Conservation (phyloP, 768 basidiomycete genomes). For the Cystofilobasidium capitatum region DNA sequence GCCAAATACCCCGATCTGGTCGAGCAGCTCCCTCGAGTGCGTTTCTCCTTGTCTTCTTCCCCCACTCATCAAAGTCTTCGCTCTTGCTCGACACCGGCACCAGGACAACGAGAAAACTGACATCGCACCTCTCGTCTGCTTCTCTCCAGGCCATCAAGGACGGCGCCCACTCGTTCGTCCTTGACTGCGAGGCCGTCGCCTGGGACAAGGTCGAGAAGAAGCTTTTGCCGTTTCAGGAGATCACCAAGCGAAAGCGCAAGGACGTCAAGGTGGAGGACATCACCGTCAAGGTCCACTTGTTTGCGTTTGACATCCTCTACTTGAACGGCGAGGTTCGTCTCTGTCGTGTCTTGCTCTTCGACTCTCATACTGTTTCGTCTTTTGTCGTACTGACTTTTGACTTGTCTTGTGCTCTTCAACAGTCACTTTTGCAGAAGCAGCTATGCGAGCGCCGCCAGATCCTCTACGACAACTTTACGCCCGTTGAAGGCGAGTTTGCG, state of each 20-base stretch:
- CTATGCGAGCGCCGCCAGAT: conserved; percentile 67
- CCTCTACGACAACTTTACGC: conserved; percentile 65
- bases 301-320: conserved; percentile 92
- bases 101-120: neutral
- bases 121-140: neutral
- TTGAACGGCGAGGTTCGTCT: conserved; percentile 80
- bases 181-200: conserved; percentile 95
- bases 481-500: conserved; percentile 78
- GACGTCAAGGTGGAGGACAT: conserved; percentile 98
- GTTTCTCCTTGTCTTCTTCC: too few relatives aligned
- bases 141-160: conserved; percentile 54
- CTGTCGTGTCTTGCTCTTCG: neutral
- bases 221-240: conserved; percentile 95
- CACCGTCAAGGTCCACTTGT: conserved; percentile 88
- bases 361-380: neutral
- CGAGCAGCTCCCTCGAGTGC: conserved; percentile 75
- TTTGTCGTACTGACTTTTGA: neutral
- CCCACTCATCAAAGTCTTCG: conserved; percentile 27
- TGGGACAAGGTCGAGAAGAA: conserved; percentile 56
- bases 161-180: conserved; percentile 74
- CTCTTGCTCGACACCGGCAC: neutral
- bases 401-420: neutral
- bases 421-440: conserved; percentile 74
- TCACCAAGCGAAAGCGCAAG: conserved; percentile 87
- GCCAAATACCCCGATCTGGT: conserved; percentile 98